These are phyloP conservation scores for Cladosporium sp. DNA, from an alignment of 2,329 filamentous ascomycete species.

Conservation along the genomic window DNA sequence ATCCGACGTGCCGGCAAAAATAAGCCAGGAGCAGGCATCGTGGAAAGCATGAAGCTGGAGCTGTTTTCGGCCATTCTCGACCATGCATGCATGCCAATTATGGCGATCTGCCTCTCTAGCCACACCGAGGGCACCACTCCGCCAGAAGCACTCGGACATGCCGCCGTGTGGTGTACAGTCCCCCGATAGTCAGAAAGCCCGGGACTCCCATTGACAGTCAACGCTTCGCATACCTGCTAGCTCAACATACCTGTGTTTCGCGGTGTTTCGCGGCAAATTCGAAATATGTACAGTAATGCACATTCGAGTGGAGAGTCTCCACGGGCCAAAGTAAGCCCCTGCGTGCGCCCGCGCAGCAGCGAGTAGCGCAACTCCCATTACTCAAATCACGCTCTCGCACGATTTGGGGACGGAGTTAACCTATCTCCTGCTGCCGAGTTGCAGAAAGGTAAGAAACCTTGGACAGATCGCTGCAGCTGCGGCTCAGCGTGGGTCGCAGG, in stretches of 20 bases:
- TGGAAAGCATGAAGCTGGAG: background rate
- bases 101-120: background rate
- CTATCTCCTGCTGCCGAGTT: background rate
- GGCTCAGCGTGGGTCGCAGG: background rate
- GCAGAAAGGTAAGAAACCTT: background rate
- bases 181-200: background rate
- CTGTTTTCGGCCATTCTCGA: constrained; percentile 5
- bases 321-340: background rate
- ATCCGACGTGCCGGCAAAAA: constrained; percentile 14
- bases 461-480: constrained; percentile 1
- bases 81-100: background rate
- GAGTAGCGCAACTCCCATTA: background rate
- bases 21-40: background rate
- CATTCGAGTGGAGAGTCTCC: background rate
- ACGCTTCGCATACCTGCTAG: background rate
- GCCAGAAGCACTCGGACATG: background rate
- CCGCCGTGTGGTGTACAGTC: background rate
- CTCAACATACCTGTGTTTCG: background rate
- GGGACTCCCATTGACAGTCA: background rate
- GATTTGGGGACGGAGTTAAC: background rate
- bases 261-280: background rate
- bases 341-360: background rate
- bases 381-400: background rate
- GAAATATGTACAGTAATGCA: background rate
- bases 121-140: background rate